phyloP scores from a whole-genome alignment of 2,329 filamentous ascomycete species.

The Colletotrichum salicis region DNA sequence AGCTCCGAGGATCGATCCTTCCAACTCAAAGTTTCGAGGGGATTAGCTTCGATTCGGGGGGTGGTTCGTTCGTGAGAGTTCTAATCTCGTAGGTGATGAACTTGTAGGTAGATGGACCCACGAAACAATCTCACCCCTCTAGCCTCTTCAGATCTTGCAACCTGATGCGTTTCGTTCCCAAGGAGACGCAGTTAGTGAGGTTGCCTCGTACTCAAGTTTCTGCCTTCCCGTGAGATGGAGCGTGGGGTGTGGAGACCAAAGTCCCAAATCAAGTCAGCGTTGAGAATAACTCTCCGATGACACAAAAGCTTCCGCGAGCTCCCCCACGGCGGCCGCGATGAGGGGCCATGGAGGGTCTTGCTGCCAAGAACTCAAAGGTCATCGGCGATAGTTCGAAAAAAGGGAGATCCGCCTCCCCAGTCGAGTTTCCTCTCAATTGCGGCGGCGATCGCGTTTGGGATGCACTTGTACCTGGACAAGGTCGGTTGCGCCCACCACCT shows the following conservation, averaged over 20 bases:
- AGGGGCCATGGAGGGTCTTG: neutral
- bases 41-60: neutral
- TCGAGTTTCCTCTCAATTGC: neutral
- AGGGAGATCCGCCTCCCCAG: neutral
- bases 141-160: neutral
- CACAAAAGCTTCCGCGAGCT: neutral
- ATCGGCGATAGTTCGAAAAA: neutral
- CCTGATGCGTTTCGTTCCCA: neutral
- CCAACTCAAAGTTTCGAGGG: neutral
- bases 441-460: conserved; percentile 1
- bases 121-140: neutral
- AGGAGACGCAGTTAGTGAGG: neutral
- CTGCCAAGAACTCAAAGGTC: too few species aligned
- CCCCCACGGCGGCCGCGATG: neutral
- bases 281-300: neutral
- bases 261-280: neutral
- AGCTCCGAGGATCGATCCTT: neutral
- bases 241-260: neutral
- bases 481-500: neutral
- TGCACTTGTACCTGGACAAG: conserved; percentile 13
- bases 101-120: too few species aligned
- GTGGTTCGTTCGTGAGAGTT: neutral
- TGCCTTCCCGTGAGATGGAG: neutral
- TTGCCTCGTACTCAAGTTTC: neutral
- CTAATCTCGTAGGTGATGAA: neutral